These are phyloP conservation scores for Ophiostoma fasciatum DNA, from an alignment of 2,329 filamentous ascomycete genomes.

Conservation along the genomic window DNA sequence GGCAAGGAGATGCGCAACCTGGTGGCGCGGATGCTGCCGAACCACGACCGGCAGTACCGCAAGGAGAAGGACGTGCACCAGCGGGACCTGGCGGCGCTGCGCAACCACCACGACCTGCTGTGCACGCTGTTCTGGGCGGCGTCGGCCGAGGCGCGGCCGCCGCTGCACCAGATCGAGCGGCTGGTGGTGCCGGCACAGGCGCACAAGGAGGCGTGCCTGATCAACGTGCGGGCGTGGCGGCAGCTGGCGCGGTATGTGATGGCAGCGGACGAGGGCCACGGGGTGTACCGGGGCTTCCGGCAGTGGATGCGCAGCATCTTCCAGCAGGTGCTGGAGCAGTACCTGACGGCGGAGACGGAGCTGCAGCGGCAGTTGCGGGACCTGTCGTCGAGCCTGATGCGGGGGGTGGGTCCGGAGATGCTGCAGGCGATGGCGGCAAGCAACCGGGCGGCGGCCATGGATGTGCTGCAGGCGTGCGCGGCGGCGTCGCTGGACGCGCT, in stretches of 20 bases:
- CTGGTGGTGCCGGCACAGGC: constrained; percentile 44
- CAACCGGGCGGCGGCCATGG: constrained; percentile 38
- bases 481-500: constrained; percentile 37
- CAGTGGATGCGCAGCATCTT: constrained; percentile 45
- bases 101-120: constrained; percentile 55
- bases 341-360: constrained; percentile 38
- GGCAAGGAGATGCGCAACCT: constrained; percentile 46
- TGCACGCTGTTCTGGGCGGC: constrained; percentile 52
- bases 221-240: constrained; percentile 48
- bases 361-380: constrained; percentile 39
- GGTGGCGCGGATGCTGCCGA: constrained; percentile 46
- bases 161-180: constrained; percentile 38
- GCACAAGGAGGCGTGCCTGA: constrained; percentile 51
- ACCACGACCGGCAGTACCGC: constrained; percentile 48
- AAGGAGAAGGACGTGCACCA: constrained; percentile 47
- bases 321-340: constrained; percentile 41
- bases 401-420: constrained; percentile 27
- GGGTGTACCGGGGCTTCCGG: constrained; percentile 33
- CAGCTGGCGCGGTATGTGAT: constrained; percentile 46
- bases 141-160: constrained; percentile 38
- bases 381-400: constrained; percentile 31
- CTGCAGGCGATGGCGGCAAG: constrained; percentile 33
- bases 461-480: constrained; percentile 34
- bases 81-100: constrained; percentile 45
- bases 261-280: constrained; percentile 25